Percentiles rank a stretch among this genome's conserved stretches.
phyloP scores from a whole-genome alignment of 305 asterid species.

The Withania somnifera region DNA sequence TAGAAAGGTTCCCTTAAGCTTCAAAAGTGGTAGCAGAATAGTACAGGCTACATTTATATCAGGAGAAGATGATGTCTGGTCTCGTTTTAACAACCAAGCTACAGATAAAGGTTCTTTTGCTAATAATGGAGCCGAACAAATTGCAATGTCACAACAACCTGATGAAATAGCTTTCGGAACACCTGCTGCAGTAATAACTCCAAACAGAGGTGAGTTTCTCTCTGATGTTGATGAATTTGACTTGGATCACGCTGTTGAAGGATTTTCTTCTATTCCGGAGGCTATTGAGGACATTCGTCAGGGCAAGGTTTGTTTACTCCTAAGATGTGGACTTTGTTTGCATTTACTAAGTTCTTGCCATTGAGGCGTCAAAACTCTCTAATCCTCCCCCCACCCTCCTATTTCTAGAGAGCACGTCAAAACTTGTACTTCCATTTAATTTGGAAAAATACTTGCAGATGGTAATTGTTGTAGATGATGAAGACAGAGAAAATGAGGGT shows the following conservation, averaged over 20 bases:
- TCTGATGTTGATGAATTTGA: conserved; percentile 47
- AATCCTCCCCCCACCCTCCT: neutral
- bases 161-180: conserved; percentile 44
- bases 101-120: conserved; percentile 6
- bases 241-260: conserved; percentile 56
- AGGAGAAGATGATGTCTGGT: conserved; percentile 3
- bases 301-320: conserved; percentile 59
- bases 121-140: neutral
- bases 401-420: neutral
- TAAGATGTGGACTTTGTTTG: neutral
- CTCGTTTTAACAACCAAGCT: neutral
- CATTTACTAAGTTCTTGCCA: neutral
- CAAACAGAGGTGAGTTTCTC: conserved; percentile 40
- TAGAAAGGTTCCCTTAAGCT: neutral
- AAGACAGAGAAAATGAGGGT: conserved; percentile 32
- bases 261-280: conserved; percentile 63
- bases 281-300: conserved; percentile 79
- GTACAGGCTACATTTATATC: conserved; percentile 1
- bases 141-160: no score
- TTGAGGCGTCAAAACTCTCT: neutral
- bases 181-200: conserved; percentile 50
- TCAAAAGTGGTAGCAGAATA: neutral
- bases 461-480: conserved; percentile 33
- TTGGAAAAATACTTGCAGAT: conserved; percentile 11
- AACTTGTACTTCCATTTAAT: neutral